Percentiles rank a stretch among this genome's conserved stretches.
Conservation (phyloP, 148 eudicot genomes). For the Tetragonia tetragonoides region DNA sequence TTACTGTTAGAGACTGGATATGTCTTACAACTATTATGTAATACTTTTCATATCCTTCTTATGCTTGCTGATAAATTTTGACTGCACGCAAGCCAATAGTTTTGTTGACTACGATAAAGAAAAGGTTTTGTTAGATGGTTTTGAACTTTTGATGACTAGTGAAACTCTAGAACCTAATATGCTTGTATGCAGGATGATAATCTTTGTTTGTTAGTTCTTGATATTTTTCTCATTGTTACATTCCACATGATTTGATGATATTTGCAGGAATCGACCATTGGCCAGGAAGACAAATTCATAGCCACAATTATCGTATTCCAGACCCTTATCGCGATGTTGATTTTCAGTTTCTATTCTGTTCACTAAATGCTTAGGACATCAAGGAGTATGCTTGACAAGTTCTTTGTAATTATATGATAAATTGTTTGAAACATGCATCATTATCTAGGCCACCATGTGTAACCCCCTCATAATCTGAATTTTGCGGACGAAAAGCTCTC, state of each 20-base stretch:
- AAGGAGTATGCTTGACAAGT: not conserved
- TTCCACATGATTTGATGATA: not conserved
- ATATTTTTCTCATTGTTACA: not conserved
- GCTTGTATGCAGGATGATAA: not conserved
- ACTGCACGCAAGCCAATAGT: not conserved
- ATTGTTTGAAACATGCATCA: not conserved
- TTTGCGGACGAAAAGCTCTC: too few relatives aligned
- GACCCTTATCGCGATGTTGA: constrained; percentile 50
- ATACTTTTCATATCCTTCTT: too few relatives aligned
- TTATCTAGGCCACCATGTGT: too few relatives aligned
- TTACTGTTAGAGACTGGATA: not conserved
- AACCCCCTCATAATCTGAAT: too few relatives aligned
- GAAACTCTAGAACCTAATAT: not conserved
- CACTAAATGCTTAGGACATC: not conserved
- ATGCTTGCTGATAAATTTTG: too few relatives aligned
- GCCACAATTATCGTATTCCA: constrained; percentile 92
- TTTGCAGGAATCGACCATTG: constrained; percentile 64
- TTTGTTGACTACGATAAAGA: not conserved
- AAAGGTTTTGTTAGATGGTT: not conserved
- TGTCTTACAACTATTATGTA: not conserved
- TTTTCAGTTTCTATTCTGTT: not conserved
- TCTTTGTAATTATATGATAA: not conserved
- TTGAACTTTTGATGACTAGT: not conserved
- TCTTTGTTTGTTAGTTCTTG: not conserved
- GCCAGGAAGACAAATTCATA: constrained; percentile 93